Evolutionary conservation across 352 stramenopile species (phyloP), one percentile per base, ranked within the genome.

Genomic region (Sclerospora graminicola): DNA sequence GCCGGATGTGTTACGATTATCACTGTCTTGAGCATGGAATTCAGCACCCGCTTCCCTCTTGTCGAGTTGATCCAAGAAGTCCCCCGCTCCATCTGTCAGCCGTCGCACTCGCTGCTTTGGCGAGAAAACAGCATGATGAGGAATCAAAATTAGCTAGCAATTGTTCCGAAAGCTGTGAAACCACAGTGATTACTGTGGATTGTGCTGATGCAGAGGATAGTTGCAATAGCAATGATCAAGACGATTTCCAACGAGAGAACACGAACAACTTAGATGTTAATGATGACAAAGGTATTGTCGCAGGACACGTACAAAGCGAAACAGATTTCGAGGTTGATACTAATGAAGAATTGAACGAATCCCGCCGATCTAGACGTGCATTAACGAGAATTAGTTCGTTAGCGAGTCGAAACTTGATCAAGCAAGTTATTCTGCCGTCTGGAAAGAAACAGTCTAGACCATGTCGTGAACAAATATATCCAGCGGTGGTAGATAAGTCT

Each of bases 1-100:
- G 89, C 54, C 70, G 83, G 23, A 81, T 87, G 61, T 97, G 89
- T 57, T 96, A 96, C 57, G 81, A 75, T 33, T 97, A 96, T 54
- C 86, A 96, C 55, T 97, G 89, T 45, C 73, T 83, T 15, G 60
- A 92, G 29, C 89, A 97, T 57, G 86, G 86, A 0, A 92, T 88
- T 42, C 60, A 90, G 51, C 78, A 86, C 24, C 75, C 78, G 10
- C 65, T 84, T 48, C 75, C 72, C 0, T 66, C 47, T 13, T 51
- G 56, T 21, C 70, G 78, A 23, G 55, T 69, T 7, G 75, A 90
- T 41, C 78, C 78, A n/a, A 48, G 78, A 16, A 74, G 85, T 16
- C 77, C 78, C 1, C 46, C 51, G 0, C 41, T 76, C n/a, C 55
- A 62, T 4, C 51, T 80, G 20, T 74, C 74, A 24, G 51, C 60